A percentile compares a stretch with the other conserved stretches of the same genome.
phyloP scores from a whole-genome alignment of 176 grass and related monocot genomes.

The Tillandsia fasciculata region DNA sequence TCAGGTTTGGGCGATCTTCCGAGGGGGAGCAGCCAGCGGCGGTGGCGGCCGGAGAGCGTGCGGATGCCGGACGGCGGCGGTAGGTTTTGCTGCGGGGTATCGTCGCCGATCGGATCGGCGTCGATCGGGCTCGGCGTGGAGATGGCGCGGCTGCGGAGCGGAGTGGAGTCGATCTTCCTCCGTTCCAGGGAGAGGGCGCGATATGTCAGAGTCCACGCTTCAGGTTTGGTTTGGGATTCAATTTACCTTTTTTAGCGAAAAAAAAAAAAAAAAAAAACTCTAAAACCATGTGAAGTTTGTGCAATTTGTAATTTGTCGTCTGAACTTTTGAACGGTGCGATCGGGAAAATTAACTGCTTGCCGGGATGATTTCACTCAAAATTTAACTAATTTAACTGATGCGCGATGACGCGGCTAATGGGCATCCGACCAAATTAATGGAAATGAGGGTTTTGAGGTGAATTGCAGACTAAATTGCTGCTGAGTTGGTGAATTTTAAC shows the following conservation, averaged over 20 bases:
- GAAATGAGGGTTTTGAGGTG: too few relatives aligned
- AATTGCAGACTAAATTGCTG: too few relatives aligned
- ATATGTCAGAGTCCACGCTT: neutral
- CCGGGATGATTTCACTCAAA: too few relatives aligned
- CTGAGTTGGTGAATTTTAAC: too few relatives aligned
- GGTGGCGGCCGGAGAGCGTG: neutral
- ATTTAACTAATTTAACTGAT: too few relatives aligned
- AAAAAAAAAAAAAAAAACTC: neutral
- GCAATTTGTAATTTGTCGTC: too few relatives aligned
- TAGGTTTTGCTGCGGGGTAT: neutral
- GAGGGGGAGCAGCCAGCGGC: neutral
- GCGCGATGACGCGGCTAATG: too few relatives aligned
- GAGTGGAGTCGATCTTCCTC: neutral
- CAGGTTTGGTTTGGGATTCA: neutral
- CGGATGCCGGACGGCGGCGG: neutral
- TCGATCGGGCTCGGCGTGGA: neutral
- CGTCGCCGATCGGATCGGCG: neutral
- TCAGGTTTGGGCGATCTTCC: neutral
- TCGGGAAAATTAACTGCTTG: too few relatives aligned
- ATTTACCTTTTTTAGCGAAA: neutral
- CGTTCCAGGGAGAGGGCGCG: neutral
- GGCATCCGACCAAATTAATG: too few relatives aligned
- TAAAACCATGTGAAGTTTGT: neutral
- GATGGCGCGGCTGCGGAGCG: neutral
- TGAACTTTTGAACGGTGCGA: too few relatives aligned